A percentile compares a stretch with the other conserved stretches of the same genome.
Evolutionary conservation across 208 protist genomes (phyloP).

Genomic region (Trypanosoma theileri): DNA sequence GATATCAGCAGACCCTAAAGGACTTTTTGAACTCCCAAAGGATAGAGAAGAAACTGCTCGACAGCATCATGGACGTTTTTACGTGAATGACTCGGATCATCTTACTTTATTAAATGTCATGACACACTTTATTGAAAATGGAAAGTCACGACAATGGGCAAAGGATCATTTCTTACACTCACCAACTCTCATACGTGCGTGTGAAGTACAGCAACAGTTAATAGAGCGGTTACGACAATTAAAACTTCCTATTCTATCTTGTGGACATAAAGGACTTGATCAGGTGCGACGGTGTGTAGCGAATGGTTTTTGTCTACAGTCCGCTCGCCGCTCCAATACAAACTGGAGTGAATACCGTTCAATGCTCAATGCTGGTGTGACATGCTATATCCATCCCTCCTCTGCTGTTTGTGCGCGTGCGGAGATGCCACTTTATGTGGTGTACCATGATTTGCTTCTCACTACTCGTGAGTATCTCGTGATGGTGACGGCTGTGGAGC

Average conservation of each 20-base stretch:
- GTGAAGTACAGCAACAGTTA: conserved; percentile 97
- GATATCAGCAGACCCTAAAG: conserved; percentile 94
- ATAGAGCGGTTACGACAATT: conserved; percentile 94
- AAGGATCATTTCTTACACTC: conserved; percentile 96
- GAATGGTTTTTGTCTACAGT: conserved; percentile 96
- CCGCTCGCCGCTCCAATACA: conserved; percentile 89
- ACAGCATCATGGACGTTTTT: conserved; percentile 94
- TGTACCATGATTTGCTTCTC: conserved; percentile 98
- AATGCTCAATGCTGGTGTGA: conserved; percentile 94
- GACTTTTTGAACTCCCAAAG: conserved; percentile 95
- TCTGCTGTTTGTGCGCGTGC: conserved; percentile 96
- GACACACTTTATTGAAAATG: conserved; percentile 93
- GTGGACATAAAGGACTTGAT: conserved; percentile 79
- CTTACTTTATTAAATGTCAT: conserved; percentile 99
- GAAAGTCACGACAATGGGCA: conserved; percentile 93
- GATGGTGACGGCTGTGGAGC: conserved; percentile 96
- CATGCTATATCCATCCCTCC: conserved; percentile 97
- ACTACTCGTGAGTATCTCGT: conserved; percentile 97
- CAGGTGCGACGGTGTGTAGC: conserved; percentile 95
- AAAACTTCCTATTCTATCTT: conserved; percentile 55
- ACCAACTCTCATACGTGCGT: conserved; percentile 87
- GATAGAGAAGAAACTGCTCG: conserved; percentile 79
- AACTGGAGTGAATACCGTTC: conserved; percentile 98
- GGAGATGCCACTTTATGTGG: conserved; percentile 97
- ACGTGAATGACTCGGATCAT: conserved; percentile 98